These are phyloP conservation scores for Giardia duodenalis DNA, from an alignment of 208 protist genomes.

Conservation along the genomic window DNA sequence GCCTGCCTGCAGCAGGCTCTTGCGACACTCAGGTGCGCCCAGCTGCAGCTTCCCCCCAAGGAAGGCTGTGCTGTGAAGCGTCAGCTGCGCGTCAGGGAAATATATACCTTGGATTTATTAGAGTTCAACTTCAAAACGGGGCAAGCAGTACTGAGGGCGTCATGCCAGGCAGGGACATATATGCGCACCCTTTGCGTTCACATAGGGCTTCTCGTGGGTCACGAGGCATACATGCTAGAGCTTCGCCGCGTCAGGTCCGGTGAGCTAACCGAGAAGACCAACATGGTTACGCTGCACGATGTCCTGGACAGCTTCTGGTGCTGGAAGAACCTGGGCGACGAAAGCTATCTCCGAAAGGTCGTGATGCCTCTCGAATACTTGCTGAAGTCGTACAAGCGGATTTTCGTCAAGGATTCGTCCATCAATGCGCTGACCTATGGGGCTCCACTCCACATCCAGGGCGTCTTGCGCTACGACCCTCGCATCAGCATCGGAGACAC, in stretches of 20 bases:
- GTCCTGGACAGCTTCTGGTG: constrained; percentile 93
- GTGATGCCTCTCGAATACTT: constrained; percentile 90
- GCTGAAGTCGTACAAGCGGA: constrained; percentile 82
- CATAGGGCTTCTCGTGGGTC: constrained; percentile 88
- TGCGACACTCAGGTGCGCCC: constrained; percentile 81
- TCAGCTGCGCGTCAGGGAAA: constrained; percentile 89
- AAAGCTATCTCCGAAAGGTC: constrained; percentile 80
- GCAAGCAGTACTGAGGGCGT: constrained; percentile 86
- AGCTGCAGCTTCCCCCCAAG: constrained; percentile 94
- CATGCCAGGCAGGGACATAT: constrained; percentile 98
- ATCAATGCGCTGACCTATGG: constrained; percentile 98
- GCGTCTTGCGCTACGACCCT: constrained; percentile 81
- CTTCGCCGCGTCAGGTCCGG: constrained; percentile 89
- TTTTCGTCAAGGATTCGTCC: constrained; percentile 95
- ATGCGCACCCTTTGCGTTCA: constrained; percentile 98
- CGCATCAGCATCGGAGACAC: constrained; percentile 83
- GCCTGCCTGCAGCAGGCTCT: constrained; percentile 55
- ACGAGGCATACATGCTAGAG: constrained; percentile 95
- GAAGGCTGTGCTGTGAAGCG: constrained; percentile 85
- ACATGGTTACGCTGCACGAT: constrained; percentile 97
- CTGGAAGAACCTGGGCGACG: constrained; percentile 84
- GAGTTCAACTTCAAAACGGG: constrained; percentile 89
- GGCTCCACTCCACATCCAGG: constrained; percentile 91
- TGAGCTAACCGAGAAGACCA: constrained; percentile 62
- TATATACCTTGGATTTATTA: constrained; percentile 90